A percentile compares a stretch with the other conserved stretches of the same genome.
These are phyloP conservation scores for Hyphodiscus sp. DNA, from an alignment of 2,329 filamentous ascomycete genomes.

Conservation along the genomic window DNA sequence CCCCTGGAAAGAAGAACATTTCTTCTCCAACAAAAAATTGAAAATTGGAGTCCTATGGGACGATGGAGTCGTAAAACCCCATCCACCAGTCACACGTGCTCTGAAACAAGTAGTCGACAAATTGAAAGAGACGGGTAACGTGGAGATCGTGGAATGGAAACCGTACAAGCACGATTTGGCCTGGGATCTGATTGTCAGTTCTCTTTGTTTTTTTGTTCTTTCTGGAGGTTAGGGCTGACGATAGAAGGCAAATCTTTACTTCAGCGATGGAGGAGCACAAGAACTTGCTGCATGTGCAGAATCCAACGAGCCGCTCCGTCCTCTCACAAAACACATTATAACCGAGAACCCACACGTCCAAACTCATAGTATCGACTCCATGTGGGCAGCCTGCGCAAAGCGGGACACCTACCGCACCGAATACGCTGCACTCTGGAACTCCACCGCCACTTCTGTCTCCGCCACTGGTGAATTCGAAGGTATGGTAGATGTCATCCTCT, in stretches of 20 bases:
- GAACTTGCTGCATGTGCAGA: slow-evolving; percentile 42
- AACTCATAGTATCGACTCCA: slow-evolving; percentile 33
- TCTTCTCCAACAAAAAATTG: slow-evolving; percentile 37
- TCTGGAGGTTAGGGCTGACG: background rate
- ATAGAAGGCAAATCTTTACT: slow-evolving; percentile 38
- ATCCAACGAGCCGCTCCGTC: slow-evolving; percentile 51
- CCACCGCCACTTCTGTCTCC: slow-evolving; percentile 28
- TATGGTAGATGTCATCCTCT: slow-evolving; percentile 54
- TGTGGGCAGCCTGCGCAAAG: slow-evolving; percentile 35
- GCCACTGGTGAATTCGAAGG: slow-evolving; percentile 18
- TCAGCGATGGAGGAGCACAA: slow-evolving; percentile 52
- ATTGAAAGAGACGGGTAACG: slow-evolving; percentile 37
- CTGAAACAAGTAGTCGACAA: slow-evolving; percentile 47
- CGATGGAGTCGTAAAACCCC: slow-evolving; percentile 53
- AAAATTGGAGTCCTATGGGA: slow-evolving; percentile 55
- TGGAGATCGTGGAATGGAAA: slow-evolving; percentile 51
- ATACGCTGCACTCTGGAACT: slow-evolving; percentile 21
- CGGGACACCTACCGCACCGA: slow-evolving; percentile 33
- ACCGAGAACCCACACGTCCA: slow-evolving; percentile 43
- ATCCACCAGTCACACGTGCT: slow-evolving; percentile 52
- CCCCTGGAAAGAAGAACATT: slow-evolving; percentile 40
- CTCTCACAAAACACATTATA: slow-evolving; percentile 53
- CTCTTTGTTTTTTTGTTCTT: slow-evolving; percentile 6
- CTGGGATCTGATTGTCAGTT: slow-evolving; percentile 40
- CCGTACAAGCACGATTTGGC: slow-evolving; percentile 45